Evolutionary conservation across 345 rosid species (phyloP), one percentile per base, ranked within the genome.

Genomic region (Excoecaria agallocha): DNA sequence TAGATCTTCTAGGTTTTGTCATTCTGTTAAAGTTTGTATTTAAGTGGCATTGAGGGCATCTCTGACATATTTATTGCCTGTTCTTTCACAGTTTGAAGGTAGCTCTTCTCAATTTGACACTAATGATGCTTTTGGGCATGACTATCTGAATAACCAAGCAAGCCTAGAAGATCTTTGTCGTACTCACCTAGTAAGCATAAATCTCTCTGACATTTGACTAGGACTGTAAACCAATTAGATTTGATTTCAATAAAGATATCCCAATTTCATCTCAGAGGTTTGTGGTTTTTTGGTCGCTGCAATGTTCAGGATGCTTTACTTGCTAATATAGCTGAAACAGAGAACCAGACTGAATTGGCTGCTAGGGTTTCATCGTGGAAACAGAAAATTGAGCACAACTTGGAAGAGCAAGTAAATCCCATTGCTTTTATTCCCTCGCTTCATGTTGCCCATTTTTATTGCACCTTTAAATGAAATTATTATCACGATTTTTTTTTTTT

Each of bases 131-230:
- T 86, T 82, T 76, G 89, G 78, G 54, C 67, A 77, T 41, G 86
- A 74, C 46, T 83, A 62, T 68, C 83, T 82, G 61, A 74, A 73
- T 55, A 85, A 88, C 78, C 89, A 84, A 81, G 85, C 87, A 79
- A 95, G 86, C 86, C 84, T 95, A 71, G 98, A 91, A 86, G 98
- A 93, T 84, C 97, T 95, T 62, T 95, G 98, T 76, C 96, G 91
- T 58, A 91, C 93, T 75, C 99, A 95, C 84, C 87, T 95, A 54
- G 99, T 95, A 86, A 87, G 87, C 70, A 72, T 67, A 50, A 4
- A 19, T 43, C 55, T 73, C 20, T 48, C 60, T 63, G 8, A 22
- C 24, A 37, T 54, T 68, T 70, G 3, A 4, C 54, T 30, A 38
- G 62, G 24, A 39, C 10, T 57, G 7, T 20, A n/a, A 22, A 25